Evolutionary conservation across 164 flowering plant genomes (phyloP), one percentile per base, ranked within the genome.

Genomic region (Tetrastigma voinierianum): DNA sequence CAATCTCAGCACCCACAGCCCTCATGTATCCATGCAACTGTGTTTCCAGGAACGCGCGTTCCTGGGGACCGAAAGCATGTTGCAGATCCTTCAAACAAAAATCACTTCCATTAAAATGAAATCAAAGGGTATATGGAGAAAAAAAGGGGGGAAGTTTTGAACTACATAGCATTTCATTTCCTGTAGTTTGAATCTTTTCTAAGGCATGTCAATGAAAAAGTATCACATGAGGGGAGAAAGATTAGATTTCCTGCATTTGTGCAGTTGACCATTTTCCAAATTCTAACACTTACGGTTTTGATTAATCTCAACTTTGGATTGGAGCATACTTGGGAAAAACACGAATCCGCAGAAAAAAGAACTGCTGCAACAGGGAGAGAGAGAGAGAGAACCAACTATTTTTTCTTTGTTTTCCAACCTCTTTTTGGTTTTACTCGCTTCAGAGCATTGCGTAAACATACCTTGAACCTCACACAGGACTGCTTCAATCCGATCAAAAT

Each of bases 1-100:
- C 81, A 12, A 89, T 80, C 73, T 78, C 84, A 16, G 62, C 44
- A 10, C 98, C 98, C 49, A 90, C 98, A 11, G 70, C 89, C 65
- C 68, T 83, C 74, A 46, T 53, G 76, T 87, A 93, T 64, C 81
- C 79, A 2, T 49, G 81, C 82, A 93, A 57, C 79, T 71, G 87
- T 48, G 62, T 16, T 66, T 89, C 90, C 73, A 90, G 46, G 65
- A 46, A 70, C 19, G 59, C 64, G 65, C 74, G 69, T n/a, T 77
- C 70, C 20, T 18, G 14, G 19, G 83, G 65, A 47, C 61, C 72
- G 51, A 85, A 58, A 13, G 70, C 77, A 59, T 40, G 71, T 52
- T 62, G 79, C 5, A 90, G 53, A 71, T 90, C 96, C 96, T 92
- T 71, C 76, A 78, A 24, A 64, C 9, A 55, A 62, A 53, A 59